Conservation (phyloP, 169 alveolate species). For the Theileria annulata region DNA sequence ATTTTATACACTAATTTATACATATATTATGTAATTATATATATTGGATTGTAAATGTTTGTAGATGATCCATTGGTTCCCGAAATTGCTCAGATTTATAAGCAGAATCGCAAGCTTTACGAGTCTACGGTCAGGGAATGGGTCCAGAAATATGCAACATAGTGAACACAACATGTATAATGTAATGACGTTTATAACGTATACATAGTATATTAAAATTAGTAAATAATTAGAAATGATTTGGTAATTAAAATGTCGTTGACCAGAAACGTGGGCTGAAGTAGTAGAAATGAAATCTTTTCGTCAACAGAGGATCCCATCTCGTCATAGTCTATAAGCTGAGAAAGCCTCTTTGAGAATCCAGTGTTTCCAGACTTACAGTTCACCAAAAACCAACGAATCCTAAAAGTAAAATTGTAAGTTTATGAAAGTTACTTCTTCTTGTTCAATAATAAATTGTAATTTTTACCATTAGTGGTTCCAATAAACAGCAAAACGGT, state of each 20-base stretch:
- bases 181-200: constrained; percentile 3
- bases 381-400: constrained; percentile 24
- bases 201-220: constrained; percentile 8
- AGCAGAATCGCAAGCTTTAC: constrained; percentile 91
- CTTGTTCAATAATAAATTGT: constrained; percentile 26
- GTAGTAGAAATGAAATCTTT: constrained; percentile 4
- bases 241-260: constrained; percentile 18
- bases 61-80: constrained; percentile 98
- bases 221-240: constrained; percentile 9
- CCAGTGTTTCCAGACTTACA: not conserved
- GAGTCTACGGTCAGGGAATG: constrained; percentile 98
- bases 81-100: constrained; percentile 97
- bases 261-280: constrained; percentile 18
- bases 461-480: not conserved
- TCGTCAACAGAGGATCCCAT: not conserved
- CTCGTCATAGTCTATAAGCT: not conserved
- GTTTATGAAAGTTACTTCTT: constrained; percentile 28
- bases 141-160: constrained; percentile 95
- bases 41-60: not conserved
- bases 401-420: not conserved
- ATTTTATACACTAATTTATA: not conserved
- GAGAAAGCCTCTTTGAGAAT: not conserved
- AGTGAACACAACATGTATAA: not conserved
- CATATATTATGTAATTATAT: not conserved
- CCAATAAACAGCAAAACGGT: constrained; percentile 41